Evolutionary conservation across 2,329 filamentous ascomycete genomes (phyloP).

Genomic region (Colletotrichum zoysiae): DNA sequence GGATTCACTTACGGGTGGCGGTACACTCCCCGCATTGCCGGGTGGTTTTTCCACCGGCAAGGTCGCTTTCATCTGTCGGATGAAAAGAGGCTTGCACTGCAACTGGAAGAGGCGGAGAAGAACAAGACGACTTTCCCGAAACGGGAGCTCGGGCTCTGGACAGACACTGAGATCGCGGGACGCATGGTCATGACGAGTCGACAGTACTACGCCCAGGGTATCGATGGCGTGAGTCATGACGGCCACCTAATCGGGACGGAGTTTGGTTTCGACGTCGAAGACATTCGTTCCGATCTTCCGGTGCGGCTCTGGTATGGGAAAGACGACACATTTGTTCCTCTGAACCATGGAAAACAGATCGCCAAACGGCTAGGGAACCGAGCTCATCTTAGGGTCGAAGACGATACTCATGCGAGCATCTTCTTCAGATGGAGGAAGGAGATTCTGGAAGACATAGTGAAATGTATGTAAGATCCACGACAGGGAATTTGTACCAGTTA

Average conservation of each 20-base stretch:
- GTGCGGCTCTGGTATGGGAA: constrained; percentile 38
- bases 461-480: neutral
- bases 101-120: constrained; percentile 27
- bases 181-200: constrained; percentile 36
- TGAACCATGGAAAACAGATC: constrained; percentile 37
- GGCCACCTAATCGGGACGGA: constrained; percentile 32
- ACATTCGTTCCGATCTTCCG: constrained; percentile 31
- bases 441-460: constrained; percentile 16
- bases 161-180: constrained; percentile 18
- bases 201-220: constrained; percentile 34
- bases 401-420: constrained; percentile 41
- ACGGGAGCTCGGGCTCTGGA: constrained; percentile 26
- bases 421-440: constrained; percentile 33
- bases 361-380: constrained; percentile 30
- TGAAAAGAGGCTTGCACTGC: constrained; percentile 17
- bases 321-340: constrained; percentile 29
- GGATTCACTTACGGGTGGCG: constrained; percentile 41
- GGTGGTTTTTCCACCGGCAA: constrained; percentile 27
- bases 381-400: constrained; percentile 20
- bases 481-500: too few species aligned
- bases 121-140: constrained; percentile 17
- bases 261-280: constrained; percentile 34
- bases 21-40: constrained; percentile 31
- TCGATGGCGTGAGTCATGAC: constrained; percentile 32
- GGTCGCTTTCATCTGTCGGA: constrained; percentile 31